These are phyloP conservation scores for Trichophyton verrucosum DNA, from an alignment of 2,329 filamentous ascomycete species.

Conservation along the genomic window DNA sequence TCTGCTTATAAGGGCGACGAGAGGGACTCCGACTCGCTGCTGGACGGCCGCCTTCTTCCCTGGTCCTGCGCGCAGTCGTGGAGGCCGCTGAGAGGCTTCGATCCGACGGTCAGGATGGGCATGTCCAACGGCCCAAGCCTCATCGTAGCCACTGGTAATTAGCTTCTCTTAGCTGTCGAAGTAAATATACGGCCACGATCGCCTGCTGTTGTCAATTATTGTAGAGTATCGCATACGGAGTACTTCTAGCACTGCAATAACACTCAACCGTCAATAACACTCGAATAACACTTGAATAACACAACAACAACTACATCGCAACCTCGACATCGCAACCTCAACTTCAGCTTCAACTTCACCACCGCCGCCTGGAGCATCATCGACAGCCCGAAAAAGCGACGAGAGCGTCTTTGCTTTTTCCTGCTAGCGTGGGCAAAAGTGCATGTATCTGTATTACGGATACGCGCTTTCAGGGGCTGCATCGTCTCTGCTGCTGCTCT, in stretches of 20 bases:
- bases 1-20: no score
- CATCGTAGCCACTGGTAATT: constrained; percentile 1
- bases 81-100: neutral
- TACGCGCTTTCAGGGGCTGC: constrained; percentile 2
- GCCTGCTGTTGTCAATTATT: neutral
- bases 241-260: neutral
- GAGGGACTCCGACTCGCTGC: neutral
- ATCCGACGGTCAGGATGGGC: neutral
- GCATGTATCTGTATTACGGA: constrained; percentile 4
- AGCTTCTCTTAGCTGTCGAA: neutral
- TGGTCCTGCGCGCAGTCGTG: neutral
- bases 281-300: neutral
- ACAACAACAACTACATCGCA: neutral
- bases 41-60: neutral
- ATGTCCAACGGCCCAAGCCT: constrained; percentile 2
- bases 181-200: neutral
- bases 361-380: no score
- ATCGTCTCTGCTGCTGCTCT: constrained; percentile 13
- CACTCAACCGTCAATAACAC: neutral
- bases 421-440: constrained; percentile 1
- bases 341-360: neutral
- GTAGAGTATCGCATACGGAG: neutral
- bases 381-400: neutral
- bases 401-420: neutral
- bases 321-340: no score